These are phyloP conservation scores for Plasmodium fragile DNA, from an alignment of 169 alveolate genomes.

Conservation along the genomic window DNA sequence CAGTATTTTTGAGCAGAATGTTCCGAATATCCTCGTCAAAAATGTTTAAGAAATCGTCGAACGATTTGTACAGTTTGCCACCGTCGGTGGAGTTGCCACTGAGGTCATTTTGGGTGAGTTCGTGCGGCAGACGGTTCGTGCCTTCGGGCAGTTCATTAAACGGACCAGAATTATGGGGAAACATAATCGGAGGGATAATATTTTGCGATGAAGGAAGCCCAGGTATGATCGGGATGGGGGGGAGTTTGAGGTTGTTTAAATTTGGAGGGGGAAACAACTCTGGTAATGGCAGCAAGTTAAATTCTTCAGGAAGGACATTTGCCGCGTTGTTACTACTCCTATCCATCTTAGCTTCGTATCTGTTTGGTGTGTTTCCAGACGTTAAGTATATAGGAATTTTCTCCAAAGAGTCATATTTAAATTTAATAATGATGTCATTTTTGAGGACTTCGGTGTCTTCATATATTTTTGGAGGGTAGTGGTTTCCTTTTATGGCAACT, in stretches of 20 bases:
- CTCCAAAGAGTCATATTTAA: conserved; percentile 26
- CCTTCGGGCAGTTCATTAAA: conserved; percentile 1
- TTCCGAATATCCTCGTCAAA: conserved; percentile 66
- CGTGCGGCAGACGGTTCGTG: neutral
- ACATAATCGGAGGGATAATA: conserved; percentile 43
- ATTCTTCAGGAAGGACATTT: neutral
- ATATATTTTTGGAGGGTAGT: conserved; percentile 30
- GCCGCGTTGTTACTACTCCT: neutral
- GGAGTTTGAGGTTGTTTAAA: conserved; percentile 27
- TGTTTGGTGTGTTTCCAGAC: neutral
- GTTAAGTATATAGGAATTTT: conserved; percentile 25
- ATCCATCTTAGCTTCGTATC: neutral
- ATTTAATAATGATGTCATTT: conserved; percentile 45
- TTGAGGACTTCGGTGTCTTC: conserved; percentile 38
- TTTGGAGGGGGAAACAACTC: conserved; percentile 44
- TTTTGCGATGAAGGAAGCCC: conserved; percentile 25
- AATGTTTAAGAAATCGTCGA: conserved; percentile 50
- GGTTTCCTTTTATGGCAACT: neutral
- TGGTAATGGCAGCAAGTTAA: conserved; percentile 30
- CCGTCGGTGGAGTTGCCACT: neutral
- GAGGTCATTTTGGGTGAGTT: neutral
- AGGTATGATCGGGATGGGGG: conserved; percentile 41
- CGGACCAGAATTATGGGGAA: conserved; percentile 7
- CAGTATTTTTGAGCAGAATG: conserved; percentile 49
- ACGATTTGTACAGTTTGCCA: neutral